These are phyloP conservation scores for Prunus campanulata DNA, from an alignment of 306 rosid genomes.

Conservation along the genomic window DNA sequence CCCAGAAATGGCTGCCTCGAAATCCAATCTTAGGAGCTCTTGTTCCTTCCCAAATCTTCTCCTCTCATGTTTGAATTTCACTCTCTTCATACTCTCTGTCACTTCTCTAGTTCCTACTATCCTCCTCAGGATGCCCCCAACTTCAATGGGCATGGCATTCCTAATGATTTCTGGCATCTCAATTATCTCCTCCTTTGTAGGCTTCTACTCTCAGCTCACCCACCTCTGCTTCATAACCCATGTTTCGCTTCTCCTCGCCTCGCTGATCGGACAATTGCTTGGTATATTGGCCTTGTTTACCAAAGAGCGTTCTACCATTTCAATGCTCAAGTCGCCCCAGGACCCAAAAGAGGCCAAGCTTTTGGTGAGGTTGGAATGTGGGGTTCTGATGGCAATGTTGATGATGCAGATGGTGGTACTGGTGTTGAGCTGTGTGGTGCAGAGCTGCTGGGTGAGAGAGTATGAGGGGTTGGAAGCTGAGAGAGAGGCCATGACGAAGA, in stretches of 20 bases:
- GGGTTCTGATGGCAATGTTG: constrained; percentile 70
- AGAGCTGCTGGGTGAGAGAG: constrained; percentile 71
- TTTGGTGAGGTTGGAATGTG: constrained; percentile 69
- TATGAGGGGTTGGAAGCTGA: constrained; percentile 61
- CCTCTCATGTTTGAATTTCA: constrained; percentile 50
- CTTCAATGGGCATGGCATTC: constrained; percentile 66
- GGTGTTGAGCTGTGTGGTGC: constrained; percentile 62
- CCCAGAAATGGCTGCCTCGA: constrained; percentile 51
- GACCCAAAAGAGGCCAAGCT: constrained; percentile 67
- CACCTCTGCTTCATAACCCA: constrained; percentile 66
- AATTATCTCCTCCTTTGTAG: constrained; percentile 56
- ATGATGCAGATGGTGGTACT: constrained; percentile 57
- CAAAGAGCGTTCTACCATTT: constrained; percentile 52
- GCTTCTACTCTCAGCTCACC: constrained; percentile 75
- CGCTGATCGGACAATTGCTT: constrained; percentile 50
- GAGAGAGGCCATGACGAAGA: constrained; percentile 50
- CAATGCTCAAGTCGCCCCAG: constrained; percentile 43
- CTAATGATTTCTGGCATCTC: constrained; percentile 64
- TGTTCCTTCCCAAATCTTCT: constrained; percentile 63
- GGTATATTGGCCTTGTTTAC: constrained; percentile 56
- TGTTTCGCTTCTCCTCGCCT: constrained; percentile 46
- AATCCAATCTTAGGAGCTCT: constrained; percentile 40
- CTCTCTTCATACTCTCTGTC: constrained; percentile 59
- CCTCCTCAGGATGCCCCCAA: constrained; percentile 75
- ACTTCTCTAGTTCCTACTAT: constrained; percentile 62